A percentile compares a stretch with the other conserved stretches of the same genome.
Conservation (phyloP, 2,329 filamentous ascomycete species). For the Fusarium subtropicale region DNA sequence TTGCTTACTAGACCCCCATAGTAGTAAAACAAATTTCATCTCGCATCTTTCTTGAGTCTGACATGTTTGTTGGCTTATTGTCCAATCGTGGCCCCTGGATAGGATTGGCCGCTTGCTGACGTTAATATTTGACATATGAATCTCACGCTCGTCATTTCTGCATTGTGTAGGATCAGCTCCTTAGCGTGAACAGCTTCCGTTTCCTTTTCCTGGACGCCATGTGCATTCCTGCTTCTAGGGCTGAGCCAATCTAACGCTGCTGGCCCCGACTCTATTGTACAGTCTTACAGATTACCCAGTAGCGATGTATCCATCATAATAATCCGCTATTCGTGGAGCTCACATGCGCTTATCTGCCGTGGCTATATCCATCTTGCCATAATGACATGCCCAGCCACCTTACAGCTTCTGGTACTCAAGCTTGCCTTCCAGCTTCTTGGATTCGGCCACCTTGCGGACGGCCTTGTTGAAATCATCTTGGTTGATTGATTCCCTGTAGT, state of each 20-base stretch:
- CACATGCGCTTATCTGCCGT: constrained; percentile 26
- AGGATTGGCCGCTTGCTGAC: constrained; percentile 16
- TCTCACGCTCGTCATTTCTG: constrained; percentile 18
- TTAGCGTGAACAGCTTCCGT: constrained; percentile 15
- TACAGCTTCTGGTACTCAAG: constrained; percentile 97
- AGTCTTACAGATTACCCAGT: constrained; percentile 46
- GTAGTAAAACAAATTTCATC: constrained; percentile 18
- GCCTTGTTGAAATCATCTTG: constrained; percentile 99
- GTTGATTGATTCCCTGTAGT: constrained; percentile 94
- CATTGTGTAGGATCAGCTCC: constrained; percentile 1
- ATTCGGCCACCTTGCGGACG: constrained; percentile 94
- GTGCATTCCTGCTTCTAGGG: constrained; percentile 45
- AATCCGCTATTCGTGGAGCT: constrained; percentile 23
- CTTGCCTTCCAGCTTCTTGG: constrained; percentile 99
- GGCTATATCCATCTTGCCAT: constrained; percentile 26
- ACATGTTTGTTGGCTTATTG: constrained; percentile 4
- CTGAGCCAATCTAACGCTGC: constrained; percentile 39
- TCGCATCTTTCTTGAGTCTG: constrained; percentile 12
- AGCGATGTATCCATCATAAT: constrained; percentile 34
- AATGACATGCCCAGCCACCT: constrained; percentile 21
- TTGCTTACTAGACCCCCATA: constrained; percentile 9
- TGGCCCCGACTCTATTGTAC: constrained; percentile 47
- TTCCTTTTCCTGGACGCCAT: constrained; percentile 42
- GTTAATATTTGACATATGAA: constrained; percentile 5
- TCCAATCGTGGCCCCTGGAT: background rate